A percentile compares a stretch with the other conserved stretches of the same genome.
Conservation (phyloP, 2,329 filamentous ascomycete species). For the Penicillium occitanis region DNA sequence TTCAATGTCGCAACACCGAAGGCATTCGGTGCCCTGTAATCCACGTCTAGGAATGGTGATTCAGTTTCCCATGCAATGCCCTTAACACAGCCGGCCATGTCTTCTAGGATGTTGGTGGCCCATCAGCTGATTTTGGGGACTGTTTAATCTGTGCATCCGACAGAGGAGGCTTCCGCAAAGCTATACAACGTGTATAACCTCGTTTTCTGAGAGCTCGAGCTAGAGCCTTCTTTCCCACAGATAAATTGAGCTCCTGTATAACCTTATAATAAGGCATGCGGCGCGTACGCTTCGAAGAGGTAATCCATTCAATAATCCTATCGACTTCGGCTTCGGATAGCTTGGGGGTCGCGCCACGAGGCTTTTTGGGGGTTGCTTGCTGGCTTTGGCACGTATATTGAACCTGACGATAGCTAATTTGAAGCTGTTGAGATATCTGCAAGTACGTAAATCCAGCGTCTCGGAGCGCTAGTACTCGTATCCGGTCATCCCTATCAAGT, state of each 20-base stretch:
- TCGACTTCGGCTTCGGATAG: constrained; percentile 23
- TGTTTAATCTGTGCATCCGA: neutral
- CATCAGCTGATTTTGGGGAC: neutral
- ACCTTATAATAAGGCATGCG: constrained; percentile 23
- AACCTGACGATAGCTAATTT: constrained; percentile 14
- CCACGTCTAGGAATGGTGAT: constrained; percentile 35
- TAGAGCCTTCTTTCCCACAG: constrained; percentile 10
- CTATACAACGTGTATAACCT: constrained; percentile 23
- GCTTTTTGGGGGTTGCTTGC: constrained; percentile 22
- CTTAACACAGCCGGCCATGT: constrained; percentile 22
- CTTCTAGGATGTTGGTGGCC: constrained; percentile 5
- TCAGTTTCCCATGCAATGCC: constrained; percentile 42
- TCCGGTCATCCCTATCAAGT: constrained; percentile 41
- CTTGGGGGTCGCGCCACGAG: constrained; percentile 19
- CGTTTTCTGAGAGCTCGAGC: constrained; percentile 20
- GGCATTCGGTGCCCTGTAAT: constrained; percentile 29
- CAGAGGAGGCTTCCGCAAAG: constrained; percentile 13
- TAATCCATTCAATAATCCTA: constrained; percentile 24
- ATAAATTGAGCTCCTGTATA: constrained; percentile 22
- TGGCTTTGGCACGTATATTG: constrained; percentile 25
- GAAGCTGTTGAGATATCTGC: constrained; percentile 8
- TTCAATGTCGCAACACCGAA: constrained; percentile 37
- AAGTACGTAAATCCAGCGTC: constrained; percentile 18
- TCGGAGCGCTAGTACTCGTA: constrained; percentile 23
- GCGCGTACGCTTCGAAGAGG: constrained; percentile 21